Conservation (phyloP, 805 yeast species). For the Starmerella apicola region DNA sequence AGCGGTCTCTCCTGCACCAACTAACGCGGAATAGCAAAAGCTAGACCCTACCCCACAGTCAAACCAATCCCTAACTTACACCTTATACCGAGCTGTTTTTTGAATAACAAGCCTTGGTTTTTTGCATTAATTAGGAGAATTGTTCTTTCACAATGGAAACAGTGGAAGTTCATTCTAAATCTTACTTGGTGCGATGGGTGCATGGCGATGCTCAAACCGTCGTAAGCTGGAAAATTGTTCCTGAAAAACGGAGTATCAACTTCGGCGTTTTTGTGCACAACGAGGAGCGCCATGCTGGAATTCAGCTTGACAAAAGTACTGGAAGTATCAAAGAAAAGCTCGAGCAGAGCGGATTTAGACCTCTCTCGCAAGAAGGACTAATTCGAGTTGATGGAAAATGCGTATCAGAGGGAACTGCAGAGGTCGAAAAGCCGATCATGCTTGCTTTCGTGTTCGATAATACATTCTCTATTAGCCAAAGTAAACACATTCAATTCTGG, state of each 20-base stretch:
- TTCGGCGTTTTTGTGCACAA: slow-evolving; percentile 23
- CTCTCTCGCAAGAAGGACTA: slow-evolving; percentile 35
- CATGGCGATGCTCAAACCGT: slow-evolving; percentile 54
- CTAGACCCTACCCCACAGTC: too few relatives aligned
- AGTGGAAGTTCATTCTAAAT: slow-evolving; percentile 77
- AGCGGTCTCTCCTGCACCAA: too few relatives aligned
- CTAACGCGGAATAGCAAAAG: too few relatives aligned
- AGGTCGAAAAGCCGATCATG: slow-evolving; percentile 42
- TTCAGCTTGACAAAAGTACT: slow-evolving; percentile 17
- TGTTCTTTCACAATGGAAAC: slow-evolving; percentile 83
- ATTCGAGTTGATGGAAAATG: slow-evolving; percentile 51
- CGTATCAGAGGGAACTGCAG: slow-evolving; percentile 50
- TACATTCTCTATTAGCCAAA: slow-evolving; percentile 72
- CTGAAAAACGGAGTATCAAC: slow-evolving; percentile 51
- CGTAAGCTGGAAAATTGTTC: slow-evolving; percentile 72
- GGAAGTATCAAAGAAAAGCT: slow-evolving; percentile 37
- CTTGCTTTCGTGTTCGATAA: slow-evolving; percentile 88
- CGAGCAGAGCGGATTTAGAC: slow-evolving; percentile 38
- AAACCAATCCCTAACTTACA: too few relatives aligned
- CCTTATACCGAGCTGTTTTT: too few relatives aligned
- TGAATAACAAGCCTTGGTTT: too few relatives aligned
- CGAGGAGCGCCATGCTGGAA: slow-evolving; percentile 17
- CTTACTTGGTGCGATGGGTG: slow-evolving; percentile 86
- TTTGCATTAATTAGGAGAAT: too few relatives aligned
- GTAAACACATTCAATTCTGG: slow-evolving; percentile 64